Percentiles rank a stretch among this genome's conserved stretches.
Evolutionary conservation across 1,139 yeast genomes (phyloP).

Genomic region (Geotrichum klebahnii): DNA sequence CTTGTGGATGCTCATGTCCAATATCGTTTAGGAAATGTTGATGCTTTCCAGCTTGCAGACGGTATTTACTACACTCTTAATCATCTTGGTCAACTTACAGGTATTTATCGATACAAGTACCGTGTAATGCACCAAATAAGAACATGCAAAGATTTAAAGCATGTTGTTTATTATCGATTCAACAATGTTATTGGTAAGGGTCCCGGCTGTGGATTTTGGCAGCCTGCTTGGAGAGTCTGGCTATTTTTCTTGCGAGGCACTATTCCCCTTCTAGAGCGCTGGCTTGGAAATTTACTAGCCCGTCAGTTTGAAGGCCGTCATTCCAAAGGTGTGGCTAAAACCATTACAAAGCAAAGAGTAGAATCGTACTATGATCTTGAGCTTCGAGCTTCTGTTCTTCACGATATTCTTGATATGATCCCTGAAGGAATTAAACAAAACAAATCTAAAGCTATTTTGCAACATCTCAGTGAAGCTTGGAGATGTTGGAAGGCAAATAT

Average conservation of each 20-base stretch:
- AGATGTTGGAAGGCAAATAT: constrained; percentile 98
- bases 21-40: constrained; percentile 81
- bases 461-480: constrained; percentile 98
- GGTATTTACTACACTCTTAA: constrained; percentile 85
- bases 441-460: constrained; percentile 81
- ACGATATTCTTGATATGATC: constrained; percentile 92
- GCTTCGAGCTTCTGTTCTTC: constrained; percentile 88
- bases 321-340: constrained; percentile 86
- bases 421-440: constrained; percentile 90
- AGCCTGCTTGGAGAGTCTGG: constrained; percentile 98
- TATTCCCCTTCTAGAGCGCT: constrained; percentile 87
- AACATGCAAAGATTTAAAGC: constrained; percentile 92
- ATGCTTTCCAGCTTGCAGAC: constrained; percentile 91
- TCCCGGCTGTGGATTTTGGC: constrained; percentile 99
- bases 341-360: constrained; percentile 90
- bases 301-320: constrained; percentile 96
- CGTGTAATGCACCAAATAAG: constrained; percentile 97
- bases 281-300: constrained; percentile 88
- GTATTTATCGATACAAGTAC: constrained; percentile 93
- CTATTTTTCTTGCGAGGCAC: constrained; percentile 84
- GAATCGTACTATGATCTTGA: constrained; percentile 95
- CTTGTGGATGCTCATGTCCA: constrained; percentile 93
- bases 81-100: constrained; percentile 93
- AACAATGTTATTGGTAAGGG: constrained; percentile 87
- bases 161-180: constrained; percentile 78